Conservation (phyloP, 371 early-diverging fungal species). For the Haplosporangium sp. region DNA sequence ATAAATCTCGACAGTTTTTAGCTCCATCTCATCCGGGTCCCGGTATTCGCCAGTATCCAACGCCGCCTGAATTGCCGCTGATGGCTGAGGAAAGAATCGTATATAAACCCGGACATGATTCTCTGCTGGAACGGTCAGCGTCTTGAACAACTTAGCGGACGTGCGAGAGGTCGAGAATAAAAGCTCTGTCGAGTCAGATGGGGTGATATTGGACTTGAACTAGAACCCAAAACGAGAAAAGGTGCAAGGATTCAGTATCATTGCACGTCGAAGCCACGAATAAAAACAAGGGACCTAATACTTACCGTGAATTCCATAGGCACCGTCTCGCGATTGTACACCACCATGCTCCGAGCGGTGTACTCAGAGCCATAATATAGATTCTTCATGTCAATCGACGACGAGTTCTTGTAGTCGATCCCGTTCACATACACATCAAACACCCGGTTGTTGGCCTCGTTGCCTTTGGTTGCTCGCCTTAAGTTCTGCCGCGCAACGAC, state of each 20-base stretch:
- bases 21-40: constrained; percentile 57
- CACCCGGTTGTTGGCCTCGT: constrained; percentile 60
- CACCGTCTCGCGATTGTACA: constrained; percentile 74
- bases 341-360: constrained; percentile 71
- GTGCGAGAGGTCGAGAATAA: constrained; percentile 79
- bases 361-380: constrained; percentile 75
- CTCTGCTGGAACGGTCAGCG: constrained; percentile 70
- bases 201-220: constrained; percentile 68
- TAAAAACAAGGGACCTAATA: background rate
- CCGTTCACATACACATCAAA: constrained; percentile 77
- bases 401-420: constrained; percentile 57
- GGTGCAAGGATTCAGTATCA: background rate
- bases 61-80: constrained; percentile 48
- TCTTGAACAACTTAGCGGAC: constrained; percentile 72
- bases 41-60: constrained; percentile 43
- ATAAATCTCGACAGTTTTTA: constrained; percentile 70
- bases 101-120: constrained; percentile 72
- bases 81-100: constrained; percentile 65
- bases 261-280: background rate
- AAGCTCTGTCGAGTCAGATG: constrained; percentile 69
- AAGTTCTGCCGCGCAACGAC: constrained; percentile 78
- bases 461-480: constrained; percentile 50
- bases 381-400: constrained; percentile 70
- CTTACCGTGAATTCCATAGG: constrained; percentile 74
- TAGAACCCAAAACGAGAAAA: constrained; percentile 13